Percentiles rank a stretch among this genome's conserved stretches.
phyloP scores from a whole-genome alignment of 208 protist genomes.

The Leishmania major region DNA sequence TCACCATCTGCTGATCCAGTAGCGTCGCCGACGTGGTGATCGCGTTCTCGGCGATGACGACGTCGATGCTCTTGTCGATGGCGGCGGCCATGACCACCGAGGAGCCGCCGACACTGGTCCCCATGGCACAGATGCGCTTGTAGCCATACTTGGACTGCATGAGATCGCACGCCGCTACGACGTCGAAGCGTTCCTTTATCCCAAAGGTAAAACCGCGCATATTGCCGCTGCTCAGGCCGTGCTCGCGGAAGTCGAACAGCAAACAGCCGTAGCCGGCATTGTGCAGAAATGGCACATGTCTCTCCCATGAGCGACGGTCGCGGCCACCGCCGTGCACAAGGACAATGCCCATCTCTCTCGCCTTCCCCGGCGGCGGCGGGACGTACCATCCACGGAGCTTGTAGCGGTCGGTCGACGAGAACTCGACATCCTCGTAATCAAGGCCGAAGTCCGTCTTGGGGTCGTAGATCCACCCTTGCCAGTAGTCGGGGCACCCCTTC shows the following conservation, averaged over 20 bases:
- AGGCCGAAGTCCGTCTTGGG: conserved; percentile 82
- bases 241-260: conserved; percentile 92
- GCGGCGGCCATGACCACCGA: conserved; percentile 91
- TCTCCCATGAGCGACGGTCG: conserved; percentile 88
- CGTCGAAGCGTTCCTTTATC: conserved; percentile 90
- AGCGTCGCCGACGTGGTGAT: conserved; percentile 82
- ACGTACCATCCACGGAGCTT: conserved; percentile 88
- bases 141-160: conserved; percentile 73
- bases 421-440: conserved; percentile 82
- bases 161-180: conserved; percentile 76
- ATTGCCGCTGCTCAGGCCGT: conserved; percentile 84
- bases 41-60: conserved; percentile 90
- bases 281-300: conserved; percentile 88
- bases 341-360: conserved; percentile 67
- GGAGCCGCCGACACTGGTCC: conserved; percentile 89
- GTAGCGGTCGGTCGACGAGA: conserved; percentile 72
- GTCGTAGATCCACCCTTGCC: conserved; percentile 86
- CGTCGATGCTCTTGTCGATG: conserved; percentile 84
- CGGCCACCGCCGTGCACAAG: conserved; percentile 91
- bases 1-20: conserved; percentile 81
- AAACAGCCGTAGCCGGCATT: conserved; percentile 81
- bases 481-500: conserved; percentile 83
- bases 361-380: conserved; percentile 35
- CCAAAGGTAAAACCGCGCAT: conserved; percentile 89
- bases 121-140: conserved; percentile 80